phyloP scores from a whole-genome alignment of 345 rosid genomes.

The Lumnitzera littorea region DNA sequence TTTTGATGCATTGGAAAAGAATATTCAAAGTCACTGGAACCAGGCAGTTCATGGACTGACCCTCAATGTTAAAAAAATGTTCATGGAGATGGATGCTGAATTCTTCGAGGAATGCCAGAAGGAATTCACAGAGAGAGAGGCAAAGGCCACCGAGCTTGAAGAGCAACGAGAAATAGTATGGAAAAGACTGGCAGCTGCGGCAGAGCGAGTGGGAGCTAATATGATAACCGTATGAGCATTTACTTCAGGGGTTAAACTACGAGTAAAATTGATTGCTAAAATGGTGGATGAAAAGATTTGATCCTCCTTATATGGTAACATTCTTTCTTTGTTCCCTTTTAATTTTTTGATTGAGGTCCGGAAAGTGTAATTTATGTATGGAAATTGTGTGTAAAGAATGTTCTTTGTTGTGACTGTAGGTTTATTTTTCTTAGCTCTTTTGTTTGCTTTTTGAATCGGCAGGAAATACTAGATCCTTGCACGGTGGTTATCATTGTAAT shows the following conservation, averaged over 20 bases:
- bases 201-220: conserved; percentile 24
- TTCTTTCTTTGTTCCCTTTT: conserved; percentile 7
- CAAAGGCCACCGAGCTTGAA: conserved; percentile 29
- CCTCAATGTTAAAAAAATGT: conserved; percentile 37
- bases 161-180: conserved; percentile 35
- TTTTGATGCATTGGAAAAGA: conserved; percentile 42
- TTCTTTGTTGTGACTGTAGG: no score
- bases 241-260: background rate
- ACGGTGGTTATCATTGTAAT: no score
- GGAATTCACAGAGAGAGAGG: conserved; percentile 26
- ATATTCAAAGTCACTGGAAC: conserved; percentile 40
- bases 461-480: no score
- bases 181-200: conserved; percentile 37
- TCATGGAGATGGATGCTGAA: conserved; percentile 40
- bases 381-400: no score
- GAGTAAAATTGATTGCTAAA: no score
- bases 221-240: conserved; percentile 22
- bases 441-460: no score
- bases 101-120: conserved; percentile 40
- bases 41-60: conserved; percentile 48
- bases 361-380: conserved; percentile 6
- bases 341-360: background rate
- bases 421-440: background rate
- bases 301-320: conserved; percentile 1
- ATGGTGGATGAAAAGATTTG: background rate